Percentiles rank a stretch among this genome's conserved stretches.
Conservation (phyloP, 1,284 basidiomycete species). For the Naganishia albida region DNA sequence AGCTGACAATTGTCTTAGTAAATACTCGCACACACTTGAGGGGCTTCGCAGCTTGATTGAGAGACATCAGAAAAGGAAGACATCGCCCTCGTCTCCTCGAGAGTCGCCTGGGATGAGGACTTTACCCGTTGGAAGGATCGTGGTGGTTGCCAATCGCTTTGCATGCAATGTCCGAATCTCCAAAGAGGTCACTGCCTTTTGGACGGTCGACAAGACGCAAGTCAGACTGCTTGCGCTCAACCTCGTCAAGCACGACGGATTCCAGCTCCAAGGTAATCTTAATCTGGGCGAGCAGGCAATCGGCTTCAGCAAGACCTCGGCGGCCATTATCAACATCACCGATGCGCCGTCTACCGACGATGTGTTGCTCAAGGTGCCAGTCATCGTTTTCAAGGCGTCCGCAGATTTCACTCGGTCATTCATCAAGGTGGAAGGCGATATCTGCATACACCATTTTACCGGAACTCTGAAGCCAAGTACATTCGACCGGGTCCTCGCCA, state of each 20-base stretch:
- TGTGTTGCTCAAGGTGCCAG: constrained; percentile 15
- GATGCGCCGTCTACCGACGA: constrained; percentile 20
- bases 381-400: constrained; percentile 19
- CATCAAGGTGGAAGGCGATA: constrained; percentile 37
- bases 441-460: constrained; percentile 49
- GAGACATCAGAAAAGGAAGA: neutral
- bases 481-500: constrained; percentile 48
- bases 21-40: constrained; percentile 20
- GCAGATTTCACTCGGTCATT: constrained; percentile 8
- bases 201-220: constrained; percentile 23
- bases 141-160: constrained; percentile 14
- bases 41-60: constrained; percentile 2
- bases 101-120: constrained; percentile 2
- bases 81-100: neutral
- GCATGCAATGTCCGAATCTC: constrained; percentile 28
- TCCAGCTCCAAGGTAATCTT: constrained; percentile 20
- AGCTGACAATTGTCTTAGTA: neutral
- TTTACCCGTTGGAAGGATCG: constrained; percentile 11
- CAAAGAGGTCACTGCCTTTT: constrained; percentile 21
- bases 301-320: constrained; percentile 27
- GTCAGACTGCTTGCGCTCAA: constrained; percentile 8
- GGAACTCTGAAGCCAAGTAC: constrained; percentile 50
- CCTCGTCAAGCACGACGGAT: constrained; percentile 1
- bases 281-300: constrained; percentile 26
- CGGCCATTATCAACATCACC: constrained; percentile 1